phyloP scores from a whole-genome alignment of 1,139 yeast species.

The Debaryomyces singareniensis region DNA sequence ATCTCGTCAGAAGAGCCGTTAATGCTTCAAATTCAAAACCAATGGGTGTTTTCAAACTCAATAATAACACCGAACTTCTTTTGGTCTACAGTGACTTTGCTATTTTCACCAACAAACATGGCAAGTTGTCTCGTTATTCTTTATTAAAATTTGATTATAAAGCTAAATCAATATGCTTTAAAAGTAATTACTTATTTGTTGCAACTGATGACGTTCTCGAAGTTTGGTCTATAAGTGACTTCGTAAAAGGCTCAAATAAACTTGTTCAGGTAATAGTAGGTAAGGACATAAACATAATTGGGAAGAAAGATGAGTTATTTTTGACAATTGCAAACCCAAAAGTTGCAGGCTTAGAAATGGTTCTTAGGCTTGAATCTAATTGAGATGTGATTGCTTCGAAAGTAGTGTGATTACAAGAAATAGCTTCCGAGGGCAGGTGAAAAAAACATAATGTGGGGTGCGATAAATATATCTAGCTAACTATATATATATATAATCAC shows the following conservation, averaged over 20 bases:
- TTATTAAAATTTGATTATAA: constrained; percentile 58
- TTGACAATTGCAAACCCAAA: constrained; percentile 68
- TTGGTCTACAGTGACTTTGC: constrained; percentile 73
- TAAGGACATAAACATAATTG: constrained; percentile 49
- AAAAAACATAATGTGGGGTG: constrained; percentile 1
- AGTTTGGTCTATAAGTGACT: constrained; percentile 55
- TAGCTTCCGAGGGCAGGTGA: not conserved
- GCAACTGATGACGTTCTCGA: constrained; percentile 69
- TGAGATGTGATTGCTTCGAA: not conserved
- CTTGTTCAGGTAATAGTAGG: constrained; percentile 74
- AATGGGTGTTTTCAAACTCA: constrained; percentile 56
- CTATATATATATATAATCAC: not conserved
- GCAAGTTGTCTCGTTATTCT: constrained; percentile 52
- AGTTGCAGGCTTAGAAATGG: constrained; percentile 57
- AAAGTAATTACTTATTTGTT: constrained; percentile 54
- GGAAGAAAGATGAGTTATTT: constrained; percentile 34
- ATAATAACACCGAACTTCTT: constrained; percentile 47
- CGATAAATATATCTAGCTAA: not conserved
- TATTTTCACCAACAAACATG: constrained; percentile 60
- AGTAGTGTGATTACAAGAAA: not conserved
- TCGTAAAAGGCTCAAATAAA: constrained; percentile 40
- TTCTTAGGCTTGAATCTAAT: constrained; percentile 18
- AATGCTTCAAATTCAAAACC: constrained; percentile 42
- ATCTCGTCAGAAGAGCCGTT: constrained; percentile 25
- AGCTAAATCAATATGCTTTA: constrained; percentile 51